Base-by-base conservation (phyloP, 345 rosid species). In the Cardiospermum halicacabum region DNA sequence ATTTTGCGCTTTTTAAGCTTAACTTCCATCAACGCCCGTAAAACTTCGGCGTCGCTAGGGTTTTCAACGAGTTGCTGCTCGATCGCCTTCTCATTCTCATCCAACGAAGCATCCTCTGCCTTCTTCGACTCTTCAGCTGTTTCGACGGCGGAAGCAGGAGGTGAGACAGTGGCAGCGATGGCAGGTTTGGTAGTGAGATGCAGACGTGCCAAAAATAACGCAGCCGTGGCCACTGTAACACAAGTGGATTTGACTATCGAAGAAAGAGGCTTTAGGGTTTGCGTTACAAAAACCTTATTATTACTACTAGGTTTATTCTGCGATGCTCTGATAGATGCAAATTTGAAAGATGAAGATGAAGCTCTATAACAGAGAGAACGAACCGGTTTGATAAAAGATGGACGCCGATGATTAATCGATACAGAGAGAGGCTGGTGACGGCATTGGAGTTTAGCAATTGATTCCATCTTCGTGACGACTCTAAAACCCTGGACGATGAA, bases 21-120 rank as follows among this genome's bases (percentile, higher is more conserved):
- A 18, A 75, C 78, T 77, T 88, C 98, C 89, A 89, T 85, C 26
- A 86, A 77, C 5, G 89, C 67, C 56, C 86, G 65, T 7, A 89
- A 77, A 27, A 80, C 75, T 9, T 84, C 83, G 16, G 73, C 66
- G 55, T 86, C 93, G 5, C 72, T 39, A 8, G 92, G 87, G 64
- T 73, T 15, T 50, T 61, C 79, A 45, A 60, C 54, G 28, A 85
- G 43, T 22, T 74, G 74, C 60, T 84, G 79, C 47, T 89, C 88
- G 0, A 85, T 56, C 8, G 71, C 51, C 73, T 75, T 79, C 77
- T 82, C 95, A 32, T 77, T 79, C 15, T 85, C 92, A 32, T 72
- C 82, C 0, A 66, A 37, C 21, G 86, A 64, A 11, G 37, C 25
- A 49, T 67, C 51, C 4, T 60, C 77, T 31, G 13, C 64, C 0